Conservation (phyloP, 2,329 filamentous ascomycete genomes). For the Trichoderma sp. region DNA sequence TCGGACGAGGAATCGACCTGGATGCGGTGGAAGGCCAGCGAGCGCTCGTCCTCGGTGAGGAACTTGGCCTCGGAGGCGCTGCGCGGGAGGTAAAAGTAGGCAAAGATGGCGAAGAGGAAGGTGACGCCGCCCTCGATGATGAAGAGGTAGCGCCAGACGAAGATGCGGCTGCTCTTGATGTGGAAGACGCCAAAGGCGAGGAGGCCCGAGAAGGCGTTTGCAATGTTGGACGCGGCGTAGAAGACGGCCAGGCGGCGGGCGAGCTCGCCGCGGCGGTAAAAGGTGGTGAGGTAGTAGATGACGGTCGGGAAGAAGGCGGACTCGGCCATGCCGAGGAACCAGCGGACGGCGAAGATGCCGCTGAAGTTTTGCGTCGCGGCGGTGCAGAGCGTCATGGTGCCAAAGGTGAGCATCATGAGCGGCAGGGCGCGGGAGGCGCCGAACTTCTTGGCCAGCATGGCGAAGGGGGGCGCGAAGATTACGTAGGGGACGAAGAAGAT, state of each 20-base stretch:
- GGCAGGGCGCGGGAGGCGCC: constrained; percentile 69
- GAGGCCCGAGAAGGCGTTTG: constrained; percentile 57
- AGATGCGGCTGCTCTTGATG: constrained; percentile 43
- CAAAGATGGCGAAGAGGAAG: constrained; percentile 63
- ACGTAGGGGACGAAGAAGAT: constrained; percentile 80
- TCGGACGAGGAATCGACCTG: constrained; percentile 71
- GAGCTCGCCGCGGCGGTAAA: constrained; percentile 53
- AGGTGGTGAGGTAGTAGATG: constrained; percentile 56
- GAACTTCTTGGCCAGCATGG: constrained; percentile 70
- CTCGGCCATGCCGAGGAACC: constrained; percentile 57
- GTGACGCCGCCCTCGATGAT: constrained; percentile 60
- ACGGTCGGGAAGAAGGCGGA: constrained; percentile 58
- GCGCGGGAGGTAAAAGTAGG: constrained; percentile 69
- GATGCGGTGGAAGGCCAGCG: constrained; percentile 71
- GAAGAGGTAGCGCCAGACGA: constrained; percentile 55
- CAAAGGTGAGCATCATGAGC: constrained; percentile 71
- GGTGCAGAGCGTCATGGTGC: constrained; percentile 64
- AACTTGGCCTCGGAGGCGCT: constrained; percentile 67
- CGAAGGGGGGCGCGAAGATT: constrained; percentile 61
- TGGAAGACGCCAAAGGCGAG: constrained; percentile 54
- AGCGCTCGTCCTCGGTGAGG: constrained; percentile 65
- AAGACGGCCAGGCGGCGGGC: constrained; percentile 61
- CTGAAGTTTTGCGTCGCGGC: constrained; percentile 54
- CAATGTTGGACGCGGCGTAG: constrained; percentile 75
- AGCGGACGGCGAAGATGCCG: constrained; percentile 53